Base-by-base conservation (phyloP, 1,139 yeast genomes). In the Tardiomyces digboiensis region DNA sequence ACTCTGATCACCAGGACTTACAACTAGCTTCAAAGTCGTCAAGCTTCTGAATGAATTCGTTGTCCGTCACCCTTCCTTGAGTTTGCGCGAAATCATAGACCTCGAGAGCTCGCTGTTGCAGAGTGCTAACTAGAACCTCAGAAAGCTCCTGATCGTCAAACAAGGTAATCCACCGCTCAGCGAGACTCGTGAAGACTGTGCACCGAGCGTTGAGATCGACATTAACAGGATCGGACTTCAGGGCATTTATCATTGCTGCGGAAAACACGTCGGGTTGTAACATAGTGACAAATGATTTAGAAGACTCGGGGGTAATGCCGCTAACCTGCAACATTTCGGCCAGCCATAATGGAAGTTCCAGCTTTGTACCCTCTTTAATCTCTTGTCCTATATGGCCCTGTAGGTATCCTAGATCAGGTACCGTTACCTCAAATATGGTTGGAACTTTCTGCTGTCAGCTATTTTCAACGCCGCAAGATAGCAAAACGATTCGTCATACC, bases 291-390 rank as follows among this genome's bases (percentile, higher is more conserved):
- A 87, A 82, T n/a, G 85, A 76, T 12, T 68, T 67, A 7, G 72
- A 64, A 10, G 68, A 66, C 19, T 62, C 64, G 7, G 60, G 61
- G 12, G 63, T 55, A 16, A 59, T 55, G 7, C 59, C 61, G 36
- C 54, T 57, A 7, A 54, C 61, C 5, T 1, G 95, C 38, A 91
- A 65, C 3, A 84, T 75, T 51, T 80, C 81, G 0, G 96, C 94
- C 40, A 91, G 65, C 98, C 98, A 91, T 29, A 88, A 62, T 1
- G 98, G 97, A 38, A 91, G 69, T 48, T 85, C 93, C 4, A 87
- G 60, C 55, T 80, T 80, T 2, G 94, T 72, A 39, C 80, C 82
- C 54, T 78, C 72, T 45, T 70, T 67, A 16, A 85, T 72, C 50
- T 78, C 70, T 49, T 76, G 74, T 0, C 85, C 88, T 0, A 87